phyloP scores from a whole-genome alignment of 2,329 filamentous ascomycete species.

The Colletotrichum australisinense region DNA sequence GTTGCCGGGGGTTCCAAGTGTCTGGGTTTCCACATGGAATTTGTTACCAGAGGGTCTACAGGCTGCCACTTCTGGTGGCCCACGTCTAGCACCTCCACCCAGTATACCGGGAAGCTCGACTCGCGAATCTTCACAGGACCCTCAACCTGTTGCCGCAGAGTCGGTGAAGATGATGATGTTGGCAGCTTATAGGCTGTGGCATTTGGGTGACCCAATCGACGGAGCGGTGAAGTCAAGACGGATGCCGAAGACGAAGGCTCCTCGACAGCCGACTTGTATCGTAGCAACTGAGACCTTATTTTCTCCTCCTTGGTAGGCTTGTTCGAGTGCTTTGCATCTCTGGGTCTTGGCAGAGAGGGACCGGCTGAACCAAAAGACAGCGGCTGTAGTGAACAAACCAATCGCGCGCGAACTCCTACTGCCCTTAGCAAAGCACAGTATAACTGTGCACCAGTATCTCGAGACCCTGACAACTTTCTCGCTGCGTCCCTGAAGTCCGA shows the following conservation, averaged over 20 bases:
- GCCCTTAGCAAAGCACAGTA: slow-evolving; percentile 89
- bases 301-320: slow-evolving; percentile 49
- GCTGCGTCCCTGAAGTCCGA: slow-evolving; percentile 81
- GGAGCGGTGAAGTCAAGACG: slow-evolving; percentile 52
- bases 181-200: slow-evolving; percentile 66
- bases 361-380: slow-evolving; percentile 73
- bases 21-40: slow-evolving; percentile 77
- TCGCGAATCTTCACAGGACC: slow-evolving; percentile 66
- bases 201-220: slow-evolving; percentile 64
- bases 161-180: slow-evolving; percentile 50
- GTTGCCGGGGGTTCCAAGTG: slow-evolving; percentile 85
- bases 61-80: slow-evolving; percentile 93
- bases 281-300: slow-evolving; percentile 52
- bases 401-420: slow-evolving; percentile 82
- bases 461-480: slow-evolving; percentile 78
- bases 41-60: slow-evolving; percentile 86
- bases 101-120: slow-evolving; percentile 86
- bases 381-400: slow-evolving; percentile 91
- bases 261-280: slow-evolving; percentile 46
- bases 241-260: slow-evolving; percentile 42
- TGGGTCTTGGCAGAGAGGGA: slow-evolving; percentile 58
- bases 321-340: slow-evolving; percentile 43
- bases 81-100: slow-evolving; percentile 91
- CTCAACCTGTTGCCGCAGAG: slow-evolving; percentile 42
- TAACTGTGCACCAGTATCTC: slow-evolving; percentile 89